Percentiles rank a stretch among this genome's conserved stretches.
These are phyloP conservation scores for Taphrina betulina DNA, from an alignment of 1,139 yeast species.

Conservation along the genomic window DNA sequence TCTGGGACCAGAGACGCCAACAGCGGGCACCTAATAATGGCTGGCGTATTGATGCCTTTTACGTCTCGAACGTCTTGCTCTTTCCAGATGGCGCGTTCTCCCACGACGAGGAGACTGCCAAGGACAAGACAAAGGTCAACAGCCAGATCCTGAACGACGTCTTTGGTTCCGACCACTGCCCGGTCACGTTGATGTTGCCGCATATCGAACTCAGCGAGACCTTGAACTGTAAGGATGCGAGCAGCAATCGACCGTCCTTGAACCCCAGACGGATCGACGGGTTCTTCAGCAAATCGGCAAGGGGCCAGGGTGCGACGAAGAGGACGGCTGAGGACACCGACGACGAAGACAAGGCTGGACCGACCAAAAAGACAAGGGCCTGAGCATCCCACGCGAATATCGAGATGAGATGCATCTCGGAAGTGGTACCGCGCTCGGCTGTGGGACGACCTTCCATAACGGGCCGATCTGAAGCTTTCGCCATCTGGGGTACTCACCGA, in stretches of 20 bases:
- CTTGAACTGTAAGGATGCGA: slow-evolving; percentile 24
- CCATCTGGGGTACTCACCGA: too few species aligned
- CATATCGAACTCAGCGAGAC: background rate
- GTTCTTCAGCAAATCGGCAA: slow-evolving; percentile 21
- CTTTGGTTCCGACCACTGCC: slow-evolving; percentile 32
- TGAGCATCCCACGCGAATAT: background rate
- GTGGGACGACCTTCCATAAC: too few species aligned
- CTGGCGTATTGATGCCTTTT: slow-evolving; percentile 32
- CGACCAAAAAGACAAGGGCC: background rate
- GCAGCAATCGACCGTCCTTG: slow-evolving; percentile 23
- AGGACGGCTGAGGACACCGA: slow-evolving; percentile 21
- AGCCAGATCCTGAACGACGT: slow-evolving; percentile 27
- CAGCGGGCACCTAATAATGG: slow-evolving; percentile 23
- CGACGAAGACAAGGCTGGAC: slow-evolving; percentile 1
- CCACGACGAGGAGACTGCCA: background rate
- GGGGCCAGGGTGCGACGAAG: slow-evolving; percentile 26
- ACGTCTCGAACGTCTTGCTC: slow-evolving; percentile 13
- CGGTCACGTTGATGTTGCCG: slow-evolving; percentile 15
- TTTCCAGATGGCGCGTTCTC: background rate
- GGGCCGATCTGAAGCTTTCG: too few species aligned
- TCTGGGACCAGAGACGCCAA: slow-evolving; percentile 32
- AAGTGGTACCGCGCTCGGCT: too few species aligned
- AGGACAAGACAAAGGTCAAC: background rate
- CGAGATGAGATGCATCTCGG: too few species aligned
- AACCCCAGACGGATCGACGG: slow-evolving; percentile 28